Evolutionary conservation across 371 early-diverging fungal genomes (phyloP).

Genomic region (Mucor irregularis): DNA sequence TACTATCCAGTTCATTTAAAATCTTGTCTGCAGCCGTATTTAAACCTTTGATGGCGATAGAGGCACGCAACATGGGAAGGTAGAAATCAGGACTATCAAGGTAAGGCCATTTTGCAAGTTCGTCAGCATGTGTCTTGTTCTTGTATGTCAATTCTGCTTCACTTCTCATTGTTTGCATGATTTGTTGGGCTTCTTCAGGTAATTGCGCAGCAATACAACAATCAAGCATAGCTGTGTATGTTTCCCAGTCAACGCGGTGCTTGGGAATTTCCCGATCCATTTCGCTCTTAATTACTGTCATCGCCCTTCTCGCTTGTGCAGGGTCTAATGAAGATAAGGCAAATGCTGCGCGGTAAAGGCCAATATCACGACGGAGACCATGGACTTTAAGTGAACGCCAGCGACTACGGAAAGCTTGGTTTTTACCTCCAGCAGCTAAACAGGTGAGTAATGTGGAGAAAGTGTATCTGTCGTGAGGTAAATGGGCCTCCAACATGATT

Average conservation of each 20-base stretch:
- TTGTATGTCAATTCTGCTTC: neutral
- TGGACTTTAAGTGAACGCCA: slow-evolving; percentile 40
- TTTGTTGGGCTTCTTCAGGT: slow-evolving; percentile 16
- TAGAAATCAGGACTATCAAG: slow-evolving; percentile 20
- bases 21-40: slow-evolving; percentile 1
- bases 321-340: slow-evolving; percentile 37
- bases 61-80: slow-evolving; percentile 19
- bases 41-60: neutral
- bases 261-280: slow-evolving; percentile 36
- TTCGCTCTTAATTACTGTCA: slow-evolving; percentile 38
- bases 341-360: slow-evolving; percentile 39
- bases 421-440: slow-evolving; percentile 40
- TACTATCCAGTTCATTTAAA: slow-evolving; percentile 6
- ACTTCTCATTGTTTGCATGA: slow-evolving; percentile 21
- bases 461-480: slow-evolving; percentile 40
- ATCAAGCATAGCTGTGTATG: slow-evolving; percentile 41
- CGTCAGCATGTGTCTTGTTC: slow-evolving; percentile 9
- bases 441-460: slow-evolving; percentile 40
- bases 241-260: slow-evolving; percentile 18
- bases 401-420: slow-evolving; percentile 38
- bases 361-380: slow-evolving; percentile 37
- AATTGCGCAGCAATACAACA: slow-evolving; percentile 41
- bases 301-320: slow-evolving; percentile 37
- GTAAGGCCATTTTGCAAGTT: slow-evolving; percentile 16
- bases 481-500: slow-evolving; percentile 40